phyloP scores from a whole-genome alignment of 495 filamentous ascomycete species.

The Pseudoneurospora amorphoporcata region DNA sequence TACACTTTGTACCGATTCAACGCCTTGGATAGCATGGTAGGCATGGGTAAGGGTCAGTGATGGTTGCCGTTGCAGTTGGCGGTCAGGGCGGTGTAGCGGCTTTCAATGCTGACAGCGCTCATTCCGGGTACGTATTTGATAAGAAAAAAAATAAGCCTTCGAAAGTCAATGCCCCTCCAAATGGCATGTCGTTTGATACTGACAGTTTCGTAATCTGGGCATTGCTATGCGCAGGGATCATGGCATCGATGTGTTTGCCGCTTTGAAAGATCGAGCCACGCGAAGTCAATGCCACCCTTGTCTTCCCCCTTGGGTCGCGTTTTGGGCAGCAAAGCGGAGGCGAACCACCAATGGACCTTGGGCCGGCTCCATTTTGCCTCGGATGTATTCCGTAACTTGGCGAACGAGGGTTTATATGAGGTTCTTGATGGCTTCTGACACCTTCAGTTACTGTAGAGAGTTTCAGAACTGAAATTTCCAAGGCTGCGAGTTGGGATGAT shows the following conservation, averaged over 20 bases:
- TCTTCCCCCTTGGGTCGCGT: neutral
- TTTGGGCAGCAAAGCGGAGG: neutral
- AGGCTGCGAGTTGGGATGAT: neutral
- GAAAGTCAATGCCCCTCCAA: neutral
- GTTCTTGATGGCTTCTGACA: neutral
- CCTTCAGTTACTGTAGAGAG: neutral
- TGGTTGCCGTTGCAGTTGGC: neutral
- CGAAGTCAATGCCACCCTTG: neutral
- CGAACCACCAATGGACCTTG: neutral
- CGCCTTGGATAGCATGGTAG: neutral
- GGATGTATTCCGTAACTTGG: neutral
- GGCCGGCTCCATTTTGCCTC: neutral
- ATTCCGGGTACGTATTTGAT: neutral
- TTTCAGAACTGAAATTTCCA: neutral
- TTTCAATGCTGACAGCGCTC: neutral
- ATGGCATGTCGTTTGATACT: neutral
- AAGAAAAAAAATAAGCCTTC: neutral
- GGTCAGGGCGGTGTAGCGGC: neutral
- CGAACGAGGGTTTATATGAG: neutral
- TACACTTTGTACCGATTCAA: neutral
- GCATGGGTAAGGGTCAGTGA: neutral
- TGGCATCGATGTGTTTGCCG: neutral
- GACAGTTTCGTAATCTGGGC: neutral
- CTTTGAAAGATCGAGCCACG: neutral
- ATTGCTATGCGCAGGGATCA: neutral